A percentile compares a stretch with the other conserved stretches of the same genome.
phyloP scores from a whole-genome alignment of 257 asterid species.

The Solanum stenotomum region DNA sequence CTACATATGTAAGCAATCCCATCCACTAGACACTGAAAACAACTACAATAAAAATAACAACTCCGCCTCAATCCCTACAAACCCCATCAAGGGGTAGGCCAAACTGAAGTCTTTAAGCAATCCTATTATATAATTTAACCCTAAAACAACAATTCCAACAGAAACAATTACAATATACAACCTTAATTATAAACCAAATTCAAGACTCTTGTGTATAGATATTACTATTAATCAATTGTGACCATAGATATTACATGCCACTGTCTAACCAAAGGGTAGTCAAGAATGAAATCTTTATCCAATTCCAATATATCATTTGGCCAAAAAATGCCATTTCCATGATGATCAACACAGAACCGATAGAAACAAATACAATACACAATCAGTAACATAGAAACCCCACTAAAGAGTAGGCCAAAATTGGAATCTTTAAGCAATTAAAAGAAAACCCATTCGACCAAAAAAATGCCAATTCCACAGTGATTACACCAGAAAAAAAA shows the following conservation, averaged over 20 bases:
- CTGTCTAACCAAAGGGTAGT: neutral
- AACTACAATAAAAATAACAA: neutral
- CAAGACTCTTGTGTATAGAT: neutral
- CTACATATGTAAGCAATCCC: neutral
- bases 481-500: neutral
- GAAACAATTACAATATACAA: neutral
- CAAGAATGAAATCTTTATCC: neutral
- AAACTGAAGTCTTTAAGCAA: neutral
- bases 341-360: neutral
- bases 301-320: neutral
- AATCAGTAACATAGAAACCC: neutral
- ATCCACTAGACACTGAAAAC: neutral
- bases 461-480: neutral
- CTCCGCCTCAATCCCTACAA: neutral
- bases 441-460: no score
- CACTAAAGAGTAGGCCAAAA: neutral
- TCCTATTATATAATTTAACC: neutral
- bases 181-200: neutral
- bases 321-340: neutral
- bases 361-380: neutral
- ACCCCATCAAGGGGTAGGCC: neutral
- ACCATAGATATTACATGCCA: neutral
- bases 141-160: neutral
- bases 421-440: neutral
- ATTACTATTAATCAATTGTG: neutral